phyloP scores from a whole-genome alignment of 1,139 yeast genomes.

The Geotrichum phurueaensis region DNA sequence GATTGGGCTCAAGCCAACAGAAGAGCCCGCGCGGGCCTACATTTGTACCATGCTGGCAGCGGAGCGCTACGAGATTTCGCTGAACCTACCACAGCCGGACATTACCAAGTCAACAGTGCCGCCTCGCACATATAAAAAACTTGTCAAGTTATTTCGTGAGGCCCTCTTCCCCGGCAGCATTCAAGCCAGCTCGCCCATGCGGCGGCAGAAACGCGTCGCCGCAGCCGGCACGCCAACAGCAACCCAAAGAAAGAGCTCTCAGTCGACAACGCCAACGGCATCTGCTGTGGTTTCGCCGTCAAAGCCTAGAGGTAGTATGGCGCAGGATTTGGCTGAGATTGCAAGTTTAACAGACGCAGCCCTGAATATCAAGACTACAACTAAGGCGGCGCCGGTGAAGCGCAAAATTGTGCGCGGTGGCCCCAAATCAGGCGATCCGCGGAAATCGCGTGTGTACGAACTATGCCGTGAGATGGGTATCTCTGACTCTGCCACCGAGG shows the following conservation, averaged over 20 bases:
- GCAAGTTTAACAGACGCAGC: constrained; percentile 7
- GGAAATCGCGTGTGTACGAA: constrained; percentile 6
- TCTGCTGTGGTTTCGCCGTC: not conserved
- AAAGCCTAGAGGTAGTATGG: not conserved
- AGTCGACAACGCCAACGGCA: not conserved
- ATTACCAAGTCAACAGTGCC: constrained; percentile 30
- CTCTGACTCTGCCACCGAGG: constrained; percentile 16
- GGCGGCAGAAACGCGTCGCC: not conserved
- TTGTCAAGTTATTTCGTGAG: constrained; percentile 27
- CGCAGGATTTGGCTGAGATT: constrained; percentile 4
- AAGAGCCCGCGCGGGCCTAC: constrained; percentile 33
- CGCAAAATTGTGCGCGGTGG: constrained; percentile 10
- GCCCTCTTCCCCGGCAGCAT: constrained; percentile 10
- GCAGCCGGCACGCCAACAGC: not conserved
- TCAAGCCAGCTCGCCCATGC: not conserved
- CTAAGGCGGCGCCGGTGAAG: constrained; percentile 1
- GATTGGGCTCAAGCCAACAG: constrained; percentile 27
- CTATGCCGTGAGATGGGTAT: constrained; percentile 9
- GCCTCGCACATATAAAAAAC: constrained; percentile 26
- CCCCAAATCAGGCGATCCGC: constrained; percentile 12
- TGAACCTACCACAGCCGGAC: constrained; percentile 26
- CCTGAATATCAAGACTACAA: not conserved
- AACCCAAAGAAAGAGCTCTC: not conserved
- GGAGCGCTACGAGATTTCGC: constrained; percentile 24
- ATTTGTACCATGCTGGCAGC: constrained; percentile 33